phyloP scores from a whole-genome alignment of 441 rosid genomes.

The Corymbia calophylla region DNA sequence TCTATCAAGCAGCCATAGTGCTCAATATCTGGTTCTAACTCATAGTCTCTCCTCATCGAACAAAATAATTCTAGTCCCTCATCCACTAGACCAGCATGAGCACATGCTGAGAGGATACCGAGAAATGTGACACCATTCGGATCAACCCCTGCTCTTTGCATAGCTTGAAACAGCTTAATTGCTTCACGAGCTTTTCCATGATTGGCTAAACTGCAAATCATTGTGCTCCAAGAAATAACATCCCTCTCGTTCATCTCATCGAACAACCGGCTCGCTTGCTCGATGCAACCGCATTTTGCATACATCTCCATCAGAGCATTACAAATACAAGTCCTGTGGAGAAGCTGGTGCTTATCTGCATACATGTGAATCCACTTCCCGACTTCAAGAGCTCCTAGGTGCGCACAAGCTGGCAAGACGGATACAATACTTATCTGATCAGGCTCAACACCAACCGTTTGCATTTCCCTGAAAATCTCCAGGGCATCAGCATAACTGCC shows the following conservation, averaged over 20 bases:
- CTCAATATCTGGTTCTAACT: slow-evolving; percentile 34
- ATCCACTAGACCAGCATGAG: slow-evolving; percentile 52
- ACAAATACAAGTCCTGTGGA: slow-evolving; percentile 25
- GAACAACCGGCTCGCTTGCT: slow-evolving; percentile 29
- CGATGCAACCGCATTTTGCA: slow-evolving; percentile 42
- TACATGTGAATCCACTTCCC: slow-evolving; percentile 63
- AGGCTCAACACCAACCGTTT: slow-evolving; percentile 35
- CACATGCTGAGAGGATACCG: slow-evolving; percentile 53
- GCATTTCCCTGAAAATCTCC: slow-evolving; percentile 41
- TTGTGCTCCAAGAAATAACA: slow-evolving; percentile 62
- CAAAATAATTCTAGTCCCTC: slow-evolving; percentile 38
- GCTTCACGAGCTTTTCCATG: slow-evolving; percentile 43
- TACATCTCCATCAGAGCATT: slow-evolving; percentile 59
- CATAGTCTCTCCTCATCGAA: slow-evolving; percentile 28
- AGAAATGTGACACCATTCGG: slow-evolving; percentile 49
- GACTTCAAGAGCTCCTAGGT: slow-evolving; percentile 51
- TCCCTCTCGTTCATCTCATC: slow-evolving; percentile 25
- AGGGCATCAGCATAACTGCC: slow-evolving; percentile 36
- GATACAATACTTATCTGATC: slow-evolving; percentile 55
- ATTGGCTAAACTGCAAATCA: slow-evolving; percentile 49
- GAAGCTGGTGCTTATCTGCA: slow-evolving; percentile 26
- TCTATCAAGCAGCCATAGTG: slow-evolving; percentile 55
- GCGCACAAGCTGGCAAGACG: slow-evolving; percentile 52
- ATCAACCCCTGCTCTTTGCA: slow-evolving; percentile 30
- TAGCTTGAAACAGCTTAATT: slow-evolving; percentile 24